These are phyloP conservation scores for Scheffersomyces amazonensis DNA, from an alignment of 805 yeast species.

Conservation along the genomic window DNA sequence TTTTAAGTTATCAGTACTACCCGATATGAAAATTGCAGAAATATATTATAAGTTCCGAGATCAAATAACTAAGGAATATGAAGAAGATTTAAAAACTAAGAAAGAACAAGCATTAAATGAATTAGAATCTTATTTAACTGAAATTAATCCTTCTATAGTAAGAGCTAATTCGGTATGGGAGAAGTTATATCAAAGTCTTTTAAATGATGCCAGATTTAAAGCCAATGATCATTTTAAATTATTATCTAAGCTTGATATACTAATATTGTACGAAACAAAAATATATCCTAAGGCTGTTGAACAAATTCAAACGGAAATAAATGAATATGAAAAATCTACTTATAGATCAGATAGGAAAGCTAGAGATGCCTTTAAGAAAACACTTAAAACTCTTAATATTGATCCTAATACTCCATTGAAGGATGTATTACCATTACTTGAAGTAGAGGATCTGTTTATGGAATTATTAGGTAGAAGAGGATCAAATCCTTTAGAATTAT, in stretches of 20 bases:
- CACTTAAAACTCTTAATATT: constrained; percentile 45
- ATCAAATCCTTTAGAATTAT: constrained; percentile 72
- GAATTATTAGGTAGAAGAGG: constrained; percentile 73
- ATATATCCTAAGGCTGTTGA: constrained; percentile 26
- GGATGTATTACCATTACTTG: constrained; percentile 49
- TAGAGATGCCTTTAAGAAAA: constrained; percentile 53
- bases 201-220: constrained; percentile 49
- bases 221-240: constrained; percentile 55
- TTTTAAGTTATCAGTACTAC: constrained; percentile 56
- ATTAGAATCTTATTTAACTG: constrained; percentile 48
- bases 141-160: constrained; percentile 27
- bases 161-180: constrained; percentile 36
- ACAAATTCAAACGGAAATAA: constrained; percentile 18
- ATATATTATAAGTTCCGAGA: constrained; percentile 52
- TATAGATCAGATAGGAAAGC: constrained; percentile 62
- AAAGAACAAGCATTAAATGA: constrained; percentile 52
- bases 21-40: constrained; percentile 54
- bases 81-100: constrained; percentile 15
- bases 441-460: constrained; percentile 55
- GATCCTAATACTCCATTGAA: constrained; percentile 58
- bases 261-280: constrained; percentile 46
- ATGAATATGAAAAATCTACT: constrained; percentile 32
- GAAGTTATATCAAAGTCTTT: constrained; percentile 29
- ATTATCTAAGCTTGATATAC: constrained; percentile 58
- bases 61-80: constrained; percentile 31